Evolutionary conservation across 176 grass and related monocot species (phyloP).

Genomic region (Bromus sterilis): DNA sequence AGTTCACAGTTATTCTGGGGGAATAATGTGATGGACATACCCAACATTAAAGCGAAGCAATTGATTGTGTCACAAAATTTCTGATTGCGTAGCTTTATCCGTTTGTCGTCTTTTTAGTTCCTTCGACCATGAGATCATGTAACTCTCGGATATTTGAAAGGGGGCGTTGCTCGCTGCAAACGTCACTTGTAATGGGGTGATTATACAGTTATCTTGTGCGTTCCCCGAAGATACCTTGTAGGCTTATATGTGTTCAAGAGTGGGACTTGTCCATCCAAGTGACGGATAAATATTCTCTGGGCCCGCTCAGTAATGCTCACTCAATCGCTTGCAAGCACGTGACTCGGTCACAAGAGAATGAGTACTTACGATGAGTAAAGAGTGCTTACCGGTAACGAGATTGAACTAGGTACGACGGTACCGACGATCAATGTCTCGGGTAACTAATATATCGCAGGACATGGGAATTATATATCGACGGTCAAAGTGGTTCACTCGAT

Average conservation of each 20-base stretch:
- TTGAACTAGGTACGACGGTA: background rate
- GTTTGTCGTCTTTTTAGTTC: no score
- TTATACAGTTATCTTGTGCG: no score
- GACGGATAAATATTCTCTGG: background rate
- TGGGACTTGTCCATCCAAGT: background rate
- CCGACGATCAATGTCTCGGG: background rate
- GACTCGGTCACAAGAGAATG: background rate
- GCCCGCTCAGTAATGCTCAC: background rate
- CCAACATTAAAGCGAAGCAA: no score
- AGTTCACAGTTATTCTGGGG: no score
- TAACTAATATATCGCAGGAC: background rate
- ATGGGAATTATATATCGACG: background rate
- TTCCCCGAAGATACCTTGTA: no score
- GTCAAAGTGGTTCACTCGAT: background rate
- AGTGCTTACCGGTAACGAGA: background rate
- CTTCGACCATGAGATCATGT: no score
- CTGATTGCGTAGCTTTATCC: no score
- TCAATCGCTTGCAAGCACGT: background rate
- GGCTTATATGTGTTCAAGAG: background rate
- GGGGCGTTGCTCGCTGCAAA: background rate
- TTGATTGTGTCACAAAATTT: no score
- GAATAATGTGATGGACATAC: no score
- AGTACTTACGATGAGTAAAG: background rate
- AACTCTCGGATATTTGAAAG: background rate
- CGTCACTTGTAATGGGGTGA: background rate